Percentiles rank a stretch among this genome's conserved stretches.
These are phyloP conservation scores for Ophiostoma sp. DNA, from an alignment of 2,329 filamentous ascomycete genomes.

Conservation along the genomic window DNA sequence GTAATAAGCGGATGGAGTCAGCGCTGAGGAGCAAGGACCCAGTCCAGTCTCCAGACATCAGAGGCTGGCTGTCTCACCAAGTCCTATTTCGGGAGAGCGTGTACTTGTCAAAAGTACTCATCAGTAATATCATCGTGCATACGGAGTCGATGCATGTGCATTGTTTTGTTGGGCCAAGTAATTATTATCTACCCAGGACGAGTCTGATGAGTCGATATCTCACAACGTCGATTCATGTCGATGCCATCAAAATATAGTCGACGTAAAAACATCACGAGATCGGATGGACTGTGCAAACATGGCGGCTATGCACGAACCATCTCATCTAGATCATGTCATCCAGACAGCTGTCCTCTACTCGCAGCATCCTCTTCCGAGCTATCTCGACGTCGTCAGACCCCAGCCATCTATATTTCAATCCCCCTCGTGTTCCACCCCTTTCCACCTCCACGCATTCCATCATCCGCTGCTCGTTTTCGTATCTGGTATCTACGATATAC, in stretches of 20 bases:
- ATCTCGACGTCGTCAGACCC: background rate
- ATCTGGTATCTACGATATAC: background rate
- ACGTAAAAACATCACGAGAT: background rate
- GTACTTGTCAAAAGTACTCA: background rate
- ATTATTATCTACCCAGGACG: background rate
- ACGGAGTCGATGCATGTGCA: conserved; percentile 11
- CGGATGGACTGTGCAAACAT: background rate
- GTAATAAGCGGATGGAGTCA: conserved; percentile 2
- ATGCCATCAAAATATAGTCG: background rate
- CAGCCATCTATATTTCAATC: conserved; percentile 9
- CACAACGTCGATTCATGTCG: background rate
- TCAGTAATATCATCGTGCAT: conserved; percentile 14
- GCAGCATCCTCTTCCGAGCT: background rate
- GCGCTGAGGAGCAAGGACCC: background rate
- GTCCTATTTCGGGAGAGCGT: background rate
- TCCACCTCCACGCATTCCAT: background rate
- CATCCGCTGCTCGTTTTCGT: conserved; percentile 12
- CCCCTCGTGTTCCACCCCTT: background rate
- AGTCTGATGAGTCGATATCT: background rate
- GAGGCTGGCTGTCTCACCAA: conserved; percentile 8
- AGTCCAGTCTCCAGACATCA: background rate
- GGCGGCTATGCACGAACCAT: background rate
- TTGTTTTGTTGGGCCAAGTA: conserved; percentile 11
- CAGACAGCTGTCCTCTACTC: background rate
- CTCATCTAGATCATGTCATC: background rate